phyloP scores from a whole-genome alignment of 306 rosid genomes.

The Luffa aegyptiaca region DNA sequence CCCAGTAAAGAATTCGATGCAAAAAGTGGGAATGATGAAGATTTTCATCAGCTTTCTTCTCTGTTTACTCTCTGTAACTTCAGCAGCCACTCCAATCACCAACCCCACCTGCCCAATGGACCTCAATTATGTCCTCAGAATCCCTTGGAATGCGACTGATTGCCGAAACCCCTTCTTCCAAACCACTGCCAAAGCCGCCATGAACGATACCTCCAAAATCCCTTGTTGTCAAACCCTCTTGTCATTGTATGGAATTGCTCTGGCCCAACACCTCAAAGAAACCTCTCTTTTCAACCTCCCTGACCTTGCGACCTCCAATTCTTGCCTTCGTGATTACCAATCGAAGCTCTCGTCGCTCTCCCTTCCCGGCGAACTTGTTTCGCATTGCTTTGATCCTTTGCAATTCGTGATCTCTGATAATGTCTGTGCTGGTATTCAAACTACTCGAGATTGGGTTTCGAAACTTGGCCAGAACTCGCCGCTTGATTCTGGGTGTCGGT shows the following conservation, averaged over 20 bases:
- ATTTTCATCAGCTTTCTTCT: not conserved
- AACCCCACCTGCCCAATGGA: slow-evolving; percentile 57
- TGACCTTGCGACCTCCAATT: slow-evolving; percentile 31
- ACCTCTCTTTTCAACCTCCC: slow-evolving; percentile 62
- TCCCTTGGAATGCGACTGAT: slow-evolving; percentile 58
- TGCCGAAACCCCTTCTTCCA: slow-evolving; percentile 46
- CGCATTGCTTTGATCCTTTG: slow-evolving; percentile 42
- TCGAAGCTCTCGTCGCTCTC: slow-evolving; percentile 39
- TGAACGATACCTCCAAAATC: not conserved
- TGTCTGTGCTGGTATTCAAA: slow-evolving; percentile 46
- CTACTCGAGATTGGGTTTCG: slow-evolving; percentile 43
- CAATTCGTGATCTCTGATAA: slow-evolving; percentile 48
- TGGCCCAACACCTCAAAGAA: slow-evolving; percentile 53
- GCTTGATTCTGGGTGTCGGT: slow-evolving; percentile 39
- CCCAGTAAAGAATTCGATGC: not conserved
- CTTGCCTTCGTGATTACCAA: slow-evolving; percentile 60
- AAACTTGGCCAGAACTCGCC: slow-evolving; percentile 32
- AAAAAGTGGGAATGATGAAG: not conserved
- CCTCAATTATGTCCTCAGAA: slow-evolving; percentile 43
- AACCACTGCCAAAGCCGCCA: slow-evolving; percentile 1
- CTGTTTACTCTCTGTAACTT: slow-evolving; percentile 8
- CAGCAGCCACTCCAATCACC: slow-evolving; percentile 23
- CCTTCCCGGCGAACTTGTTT: slow-evolving; percentile 25
- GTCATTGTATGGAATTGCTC: slow-evolving; percentile 45
- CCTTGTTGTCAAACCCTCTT: slow-evolving; percentile 51